Evolutionary conservation across 352 stramenopile species (phyloP).

Genomic region (Phytophthora quininea): DNA sequence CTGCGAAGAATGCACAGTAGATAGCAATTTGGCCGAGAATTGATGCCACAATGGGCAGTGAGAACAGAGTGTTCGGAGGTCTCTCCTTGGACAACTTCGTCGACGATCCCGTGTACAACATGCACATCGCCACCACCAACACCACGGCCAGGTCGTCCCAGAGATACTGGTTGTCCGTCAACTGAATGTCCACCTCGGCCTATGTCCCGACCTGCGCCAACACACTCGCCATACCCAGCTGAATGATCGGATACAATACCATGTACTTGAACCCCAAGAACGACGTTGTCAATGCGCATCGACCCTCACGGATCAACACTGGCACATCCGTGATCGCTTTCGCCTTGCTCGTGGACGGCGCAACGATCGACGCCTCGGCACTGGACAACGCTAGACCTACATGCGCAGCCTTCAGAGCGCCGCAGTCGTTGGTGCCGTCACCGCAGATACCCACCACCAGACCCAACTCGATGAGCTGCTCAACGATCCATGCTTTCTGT

Average conservation of each 20-base stretch:
- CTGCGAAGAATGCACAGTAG: conserved; percentile 44
- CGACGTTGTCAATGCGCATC: conserved; percentile 73
- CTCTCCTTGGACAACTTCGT: conserved; percentile 35
- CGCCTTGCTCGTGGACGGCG: conserved; percentile 87
- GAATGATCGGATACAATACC: conserved; percentile 64
- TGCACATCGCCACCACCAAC: conserved; percentile 52
- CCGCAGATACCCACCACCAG: conserved; percentile 57
- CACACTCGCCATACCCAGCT: conserved; percentile 55
- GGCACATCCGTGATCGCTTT: conserved; percentile 78
- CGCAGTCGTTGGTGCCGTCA: conserved; percentile 85
- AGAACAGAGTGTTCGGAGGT: conserved; percentile 59
- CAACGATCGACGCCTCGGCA: conserved; percentile 85
- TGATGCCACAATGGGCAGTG: conserved; percentile 45
- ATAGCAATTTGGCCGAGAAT: conserved; percentile 47
- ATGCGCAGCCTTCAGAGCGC: conserved; percentile 83
- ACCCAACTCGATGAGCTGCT: conserved; percentile 51
- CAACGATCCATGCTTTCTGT: conserved; percentile 59
- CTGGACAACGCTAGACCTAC: conserved; percentile 84
- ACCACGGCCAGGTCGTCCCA: conserved; percentile 66
- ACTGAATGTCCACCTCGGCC: conserved; percentile 37
- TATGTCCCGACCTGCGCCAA: conserved; percentile 33
- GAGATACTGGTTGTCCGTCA: conserved; percentile 68
- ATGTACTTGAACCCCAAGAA: conserved; percentile 51
- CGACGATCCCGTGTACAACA: conserved; percentile 58
- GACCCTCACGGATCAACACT: conserved; percentile 80